A percentile compares a stretch with the other conserved stretches of the same genome.
Evolutionary conservation across 345 rosid species (phyloP).

Genomic region (Heritiera fomes): DNA sequence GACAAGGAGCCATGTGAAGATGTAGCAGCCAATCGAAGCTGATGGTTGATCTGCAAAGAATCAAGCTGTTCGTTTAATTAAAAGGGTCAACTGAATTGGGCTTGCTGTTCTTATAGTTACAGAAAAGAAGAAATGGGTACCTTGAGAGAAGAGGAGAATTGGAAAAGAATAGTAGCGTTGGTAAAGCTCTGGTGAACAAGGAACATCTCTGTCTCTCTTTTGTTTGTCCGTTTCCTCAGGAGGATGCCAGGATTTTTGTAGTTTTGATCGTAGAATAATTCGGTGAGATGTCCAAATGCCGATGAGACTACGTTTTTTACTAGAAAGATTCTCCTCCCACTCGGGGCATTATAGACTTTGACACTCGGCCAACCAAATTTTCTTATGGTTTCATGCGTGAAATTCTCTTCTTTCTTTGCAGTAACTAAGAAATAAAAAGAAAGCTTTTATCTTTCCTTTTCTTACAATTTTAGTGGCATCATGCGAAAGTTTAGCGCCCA

Average conservation of each 20-base stretch:
- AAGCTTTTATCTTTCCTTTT: neutral
- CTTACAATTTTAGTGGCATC: neutral
- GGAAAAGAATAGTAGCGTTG: neutral
- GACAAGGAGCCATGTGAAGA: neutral
- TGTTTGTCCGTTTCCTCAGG: neutral
- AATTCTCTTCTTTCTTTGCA: neutral
- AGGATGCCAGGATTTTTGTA: neutral
- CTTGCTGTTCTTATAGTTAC: neutral
- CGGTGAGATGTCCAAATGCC: too few species aligned
- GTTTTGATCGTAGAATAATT: neutral
- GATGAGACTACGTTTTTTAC: neutral
- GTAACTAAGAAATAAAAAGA: neutral
- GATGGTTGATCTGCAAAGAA: conserved; percentile 19
- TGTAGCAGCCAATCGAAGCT: conserved; percentile 1
- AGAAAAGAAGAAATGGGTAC: conserved; percentile 7
- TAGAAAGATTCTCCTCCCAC: neutral
- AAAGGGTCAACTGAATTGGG: neutral
- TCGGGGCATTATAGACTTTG: neutral
- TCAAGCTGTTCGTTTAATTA: neutral
- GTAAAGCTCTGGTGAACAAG: conserved; percentile 1
- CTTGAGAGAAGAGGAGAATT: conserved; percentile 13
- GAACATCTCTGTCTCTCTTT: neutral
- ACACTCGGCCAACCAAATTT: neutral
- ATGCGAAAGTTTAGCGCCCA: neutral
- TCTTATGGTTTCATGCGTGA: neutral